Base-by-base conservation (phyloP, 352 stramenopile genomes). In the Pythium brachiatum region DNA sequence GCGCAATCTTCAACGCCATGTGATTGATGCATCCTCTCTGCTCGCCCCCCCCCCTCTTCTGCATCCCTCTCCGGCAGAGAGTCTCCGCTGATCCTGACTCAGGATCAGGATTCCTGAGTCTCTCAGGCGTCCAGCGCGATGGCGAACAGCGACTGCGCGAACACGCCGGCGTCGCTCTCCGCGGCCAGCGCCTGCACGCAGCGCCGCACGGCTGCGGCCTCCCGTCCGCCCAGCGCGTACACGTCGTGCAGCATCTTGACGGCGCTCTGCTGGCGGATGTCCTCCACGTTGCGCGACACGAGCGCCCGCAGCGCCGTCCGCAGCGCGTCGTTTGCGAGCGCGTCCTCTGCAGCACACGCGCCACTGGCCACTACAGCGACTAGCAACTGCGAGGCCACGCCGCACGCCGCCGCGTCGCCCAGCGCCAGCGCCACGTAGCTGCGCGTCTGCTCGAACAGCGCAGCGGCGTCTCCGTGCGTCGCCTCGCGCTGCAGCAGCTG, bases 361-460 rank as follows among this genome's bases (percentile, higher is more conserved):
- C 38, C 58, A 9, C 2, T 12, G 20, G 5, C 46, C 50, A 57
- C 4, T 52, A 74, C 29, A 12, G 18, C 12, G 41, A 64, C 18
- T 15, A 89, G 15, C 41, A 87, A 63, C n/a, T 61, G 68, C 1
- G 68, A 60, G 18, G 69, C 74, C 6, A 71, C 23, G 11, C 75
- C 70, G 52, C 79, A 87, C 7, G 66, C 72, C 6, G 41, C 72
- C 13, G 62, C 38, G 26, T 79, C 73, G 36, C 78, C 44, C 26
- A 92, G 58, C 0, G 79, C 81, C 8, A 75, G 64, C 11, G 79
- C 67, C 13, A 89, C 50, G 29, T 73, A 84, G 13, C 61, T 61
- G 39, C 76, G 75, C 70, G 88, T 85, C 56, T 90, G 83, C 21
- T 88, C 79, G 64, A 78, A 86, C 7, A 89, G 54, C 61, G 72